phyloP scores from a whole-genome alignment of 2,329 filamentous ascomycete genomes.

The Aspergillus fischeri region DNA sequence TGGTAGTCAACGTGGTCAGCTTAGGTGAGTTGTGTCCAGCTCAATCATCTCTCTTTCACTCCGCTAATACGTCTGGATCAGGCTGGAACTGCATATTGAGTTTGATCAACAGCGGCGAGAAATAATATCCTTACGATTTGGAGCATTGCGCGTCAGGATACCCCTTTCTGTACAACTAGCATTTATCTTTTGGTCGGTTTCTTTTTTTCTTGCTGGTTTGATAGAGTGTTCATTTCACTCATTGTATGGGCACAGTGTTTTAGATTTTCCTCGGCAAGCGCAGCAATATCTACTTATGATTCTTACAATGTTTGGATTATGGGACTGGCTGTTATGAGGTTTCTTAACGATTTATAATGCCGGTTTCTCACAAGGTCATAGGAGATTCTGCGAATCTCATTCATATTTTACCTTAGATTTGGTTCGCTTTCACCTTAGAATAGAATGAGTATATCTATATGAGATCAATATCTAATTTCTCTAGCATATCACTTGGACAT shows the following conservation, averaged over 20 bases:
- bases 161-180: slow-evolving; percentile 13
- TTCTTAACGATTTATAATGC: background rate
- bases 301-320: background rate
- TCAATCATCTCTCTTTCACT: background rate
- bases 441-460: background rate
- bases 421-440: background rate
- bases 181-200: slow-evolving; percentile 7
- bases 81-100: slow-evolving; percentile 59
- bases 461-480: background rate
- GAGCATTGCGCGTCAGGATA: slow-evolving; percentile 35
- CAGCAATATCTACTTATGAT: background rate
- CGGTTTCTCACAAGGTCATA: background rate
- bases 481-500: background rate
- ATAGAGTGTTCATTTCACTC: slow-evolving; percentile 3
- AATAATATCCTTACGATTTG: slow-evolving; percentile 14
- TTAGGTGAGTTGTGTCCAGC: slow-evolving; percentile 50
- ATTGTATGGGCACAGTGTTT: background rate
- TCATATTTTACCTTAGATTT: background rate
- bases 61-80: slow-evolving; percentile 22
- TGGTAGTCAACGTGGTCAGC: slow-evolving; percentile 81
- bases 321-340: background rate
- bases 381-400: background rate
- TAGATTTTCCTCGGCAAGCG: background rate
- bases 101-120: slow-evolving; percentile 49
- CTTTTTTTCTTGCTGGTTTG: slow-evolving; percentile 3